These are phyloP conservation scores for Colletotrichum somersetense DNA, from an alignment of 2,329 filamentous ascomycete species.

Conservation along the genomic window DNA sequence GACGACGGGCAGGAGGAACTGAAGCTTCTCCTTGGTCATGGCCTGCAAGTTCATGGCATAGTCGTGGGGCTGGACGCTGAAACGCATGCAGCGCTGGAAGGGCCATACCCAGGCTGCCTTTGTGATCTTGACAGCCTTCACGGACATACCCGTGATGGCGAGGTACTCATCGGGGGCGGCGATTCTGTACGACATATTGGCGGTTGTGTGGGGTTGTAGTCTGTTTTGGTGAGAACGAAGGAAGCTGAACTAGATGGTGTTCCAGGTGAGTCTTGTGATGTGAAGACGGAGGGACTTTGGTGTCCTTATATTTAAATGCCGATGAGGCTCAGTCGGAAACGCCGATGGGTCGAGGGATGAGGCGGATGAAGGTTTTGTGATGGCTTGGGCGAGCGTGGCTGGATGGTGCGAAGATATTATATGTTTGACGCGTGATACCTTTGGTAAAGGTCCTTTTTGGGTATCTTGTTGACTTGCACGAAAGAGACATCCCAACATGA, in stretches of 20 bases:
- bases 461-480: neutral
- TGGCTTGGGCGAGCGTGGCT: neutral
- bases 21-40: constrained; percentile 91
- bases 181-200: constrained; percentile 73
- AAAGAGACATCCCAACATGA: neutral
- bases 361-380: neutral
- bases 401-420: neutral
- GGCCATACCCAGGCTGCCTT: constrained; percentile 82
- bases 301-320: neutral
- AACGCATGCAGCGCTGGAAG: constrained; percentile 74
- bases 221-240: constrained; percentile 27
- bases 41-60: constrained; percentile 86
- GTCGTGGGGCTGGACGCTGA: constrained; percentile 80
- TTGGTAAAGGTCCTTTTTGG: neutral
- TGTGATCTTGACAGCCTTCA: constrained; percentile 80
- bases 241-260: neutral
- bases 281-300: neutral
- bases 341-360: neutral
- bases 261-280: neutral
- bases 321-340: neutral
- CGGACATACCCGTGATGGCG: constrained; percentile 84
- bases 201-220: constrained; percentile 46
- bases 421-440: neutral
- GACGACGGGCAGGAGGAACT: constrained; percentile 84
- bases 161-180: constrained; percentile 86